Percentiles rank a stretch among this genome's conserved stretches.
Evolutionary conservation across 345 rosid genomes (phyloP).

Genomic region (Hibiscus tridactylites): DNA sequence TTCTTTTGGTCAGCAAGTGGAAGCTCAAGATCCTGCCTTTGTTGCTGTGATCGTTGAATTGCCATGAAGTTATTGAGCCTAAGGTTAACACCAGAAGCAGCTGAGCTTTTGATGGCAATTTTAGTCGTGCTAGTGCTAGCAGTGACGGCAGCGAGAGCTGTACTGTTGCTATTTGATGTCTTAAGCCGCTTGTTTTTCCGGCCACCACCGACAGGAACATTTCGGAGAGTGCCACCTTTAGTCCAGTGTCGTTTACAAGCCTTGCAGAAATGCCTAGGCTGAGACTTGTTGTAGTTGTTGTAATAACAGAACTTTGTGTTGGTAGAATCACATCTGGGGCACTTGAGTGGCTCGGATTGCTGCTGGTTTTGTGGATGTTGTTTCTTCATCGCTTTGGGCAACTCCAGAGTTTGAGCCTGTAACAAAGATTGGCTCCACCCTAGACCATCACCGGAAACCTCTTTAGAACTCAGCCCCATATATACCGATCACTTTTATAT

Average conservation of each 20-base stretch:
- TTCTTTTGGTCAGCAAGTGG: conserved; percentile 22
- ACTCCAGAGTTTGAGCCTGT: conserved; percentile 29
- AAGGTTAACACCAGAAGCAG: not conserved
- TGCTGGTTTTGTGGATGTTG: conserved; percentile 24
- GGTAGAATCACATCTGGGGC: conserved; percentile 84
- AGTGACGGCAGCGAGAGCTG: not conserved
- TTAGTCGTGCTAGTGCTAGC: not conserved
- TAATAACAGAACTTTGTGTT: conserved; percentile 94
- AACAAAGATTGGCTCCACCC: conserved; percentile 40
- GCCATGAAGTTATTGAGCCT: conserved; percentile 15
- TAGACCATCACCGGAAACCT: conserved; percentile 35
- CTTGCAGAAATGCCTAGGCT: conserved; percentile 89
- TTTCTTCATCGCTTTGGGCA: conserved; percentile 28
- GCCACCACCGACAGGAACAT: conserved; percentile 68
- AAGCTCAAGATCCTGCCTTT: conserved; percentile 18
- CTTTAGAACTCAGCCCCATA: conserved; percentile 46
- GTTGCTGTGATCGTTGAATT: conserved; percentile 20
- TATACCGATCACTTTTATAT: not conserved
- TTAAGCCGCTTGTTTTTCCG: conserved; percentile 67
- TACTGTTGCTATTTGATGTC: conserved; percentile 15
- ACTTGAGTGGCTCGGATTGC: conserved; percentile 40
- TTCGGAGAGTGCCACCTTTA: conserved; percentile 65
- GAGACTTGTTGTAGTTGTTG: conserved; percentile 87
- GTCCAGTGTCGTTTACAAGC: conserved; percentile 94
- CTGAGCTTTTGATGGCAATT: not conserved